Conservation (phyloP, 306 rosid genomes). For the Rosa chinensis region DNA sequence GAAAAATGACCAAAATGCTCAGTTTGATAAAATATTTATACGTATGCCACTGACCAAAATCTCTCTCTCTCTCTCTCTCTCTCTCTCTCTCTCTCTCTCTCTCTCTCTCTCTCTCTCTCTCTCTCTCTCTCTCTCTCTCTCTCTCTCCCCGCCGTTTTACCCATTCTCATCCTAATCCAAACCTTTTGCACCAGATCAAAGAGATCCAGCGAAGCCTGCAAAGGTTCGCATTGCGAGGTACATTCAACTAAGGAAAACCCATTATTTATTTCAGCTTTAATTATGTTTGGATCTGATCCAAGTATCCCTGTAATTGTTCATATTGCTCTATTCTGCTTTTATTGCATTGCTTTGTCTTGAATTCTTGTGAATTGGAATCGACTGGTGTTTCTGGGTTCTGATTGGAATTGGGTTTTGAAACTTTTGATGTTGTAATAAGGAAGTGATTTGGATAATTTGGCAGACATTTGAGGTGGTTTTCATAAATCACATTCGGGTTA, state of each 20-base stretch:
- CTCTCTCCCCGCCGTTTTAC: slow-evolving; percentile 15
- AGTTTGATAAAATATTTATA: too few relatives aligned
- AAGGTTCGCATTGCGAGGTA: slow-evolving; percentile 36
- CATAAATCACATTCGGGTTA: too few relatives aligned
- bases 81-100: slow-evolving; percentile 24
- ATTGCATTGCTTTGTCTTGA: slow-evolving; percentile 1
- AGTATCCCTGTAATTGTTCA: slow-evolving; percentile 7
- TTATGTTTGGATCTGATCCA: slow-evolving; percentile 40
- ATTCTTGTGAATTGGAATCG: slow-evolving; percentile 19
- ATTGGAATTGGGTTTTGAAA: slow-evolving; percentile 1
- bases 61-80: slow-evolving; percentile 14
- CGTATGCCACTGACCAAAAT: too few relatives aligned
- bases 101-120: slow-evolving; percentile 10
- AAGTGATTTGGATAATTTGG: background rate
- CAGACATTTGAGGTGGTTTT: too few relatives aligned
- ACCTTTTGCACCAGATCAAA: slow-evolving; percentile 36
- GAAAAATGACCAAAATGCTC: too few relatives aligned
- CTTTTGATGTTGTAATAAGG: background rate
- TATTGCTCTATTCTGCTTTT: slow-evolving; percentile 12
- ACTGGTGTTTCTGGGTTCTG: slow-evolving; percentile 18
- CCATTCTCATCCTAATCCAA: slow-evolving; percentile 9
- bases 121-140: slow-evolving; percentile 9
- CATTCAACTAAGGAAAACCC: slow-evolving; percentile 17
- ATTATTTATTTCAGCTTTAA: slow-evolving; percentile 6
- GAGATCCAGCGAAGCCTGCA: slow-evolving; percentile 52